Evolutionary conservation across 306 rosid species (phyloP), one percentile per base, ranked within the genome.

Genomic region (Styphnolobium japonicum): DNA sequence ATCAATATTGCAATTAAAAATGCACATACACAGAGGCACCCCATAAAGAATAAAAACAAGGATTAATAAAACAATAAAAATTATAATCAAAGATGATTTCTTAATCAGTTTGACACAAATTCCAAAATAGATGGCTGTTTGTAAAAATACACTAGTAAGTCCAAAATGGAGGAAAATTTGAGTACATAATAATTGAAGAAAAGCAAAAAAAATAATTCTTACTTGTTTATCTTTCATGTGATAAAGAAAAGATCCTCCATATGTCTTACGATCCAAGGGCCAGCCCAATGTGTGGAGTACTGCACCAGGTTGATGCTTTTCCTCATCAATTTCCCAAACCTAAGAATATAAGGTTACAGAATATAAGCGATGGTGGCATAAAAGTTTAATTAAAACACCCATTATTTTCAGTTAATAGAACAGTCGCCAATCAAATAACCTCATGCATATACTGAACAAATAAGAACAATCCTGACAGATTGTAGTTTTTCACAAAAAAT

Each of bases 241-340:
- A 84, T 94, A 94, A 68, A 94, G 77, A 89, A 94, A 94, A 57
- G 98, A 94, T 74, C 98, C 98, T 31, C 98, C 98, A 27, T 94
- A 94, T 57, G 98, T 92, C 82, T 91, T 92, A 79, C 55, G 88
- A 86, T 94, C 92, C 85, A 94, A 75, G 60, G 98, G 98, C 97
- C 97, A 94, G 69, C 98, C 98, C 79, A 94, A 61, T 10, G 97
- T 94, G 85, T 94, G 98, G 78, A 94, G 76, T 85, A 94, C 95
- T 25, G 89, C 80, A 52, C 98, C 98, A 48, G 97, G 97, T 61
- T 88, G 81, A 79, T 94, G 98, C 49, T 89, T 94, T 72, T 58
- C 80, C 82, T 86, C 90, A 27, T 92, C 91, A 87, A 94, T 86
- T 87, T 94, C 97, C 98, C 98, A 94, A 70, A 94, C 92, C 98